Conservation (phyloP, 2,329 filamentous ascomycete genomes). For the Thyridium curvatum region DNA sequence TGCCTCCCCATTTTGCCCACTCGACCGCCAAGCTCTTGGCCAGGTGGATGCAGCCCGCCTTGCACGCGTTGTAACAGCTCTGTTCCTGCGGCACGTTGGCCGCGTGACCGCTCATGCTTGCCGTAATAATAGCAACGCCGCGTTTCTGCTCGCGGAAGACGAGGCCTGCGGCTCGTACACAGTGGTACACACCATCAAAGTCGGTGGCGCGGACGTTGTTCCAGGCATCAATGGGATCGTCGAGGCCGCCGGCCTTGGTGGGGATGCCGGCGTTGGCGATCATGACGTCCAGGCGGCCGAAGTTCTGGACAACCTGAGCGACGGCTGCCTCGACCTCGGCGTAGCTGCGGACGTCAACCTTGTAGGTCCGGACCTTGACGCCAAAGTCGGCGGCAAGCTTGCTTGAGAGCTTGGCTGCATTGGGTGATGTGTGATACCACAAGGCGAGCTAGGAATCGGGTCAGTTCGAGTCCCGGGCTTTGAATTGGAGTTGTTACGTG, state of each 20-base stretch:
- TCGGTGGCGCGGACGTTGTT: constrained; percentile 20
- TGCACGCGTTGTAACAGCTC: constrained; percentile 21
- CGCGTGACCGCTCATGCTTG: constrained; percentile 25
- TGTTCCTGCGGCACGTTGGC: constrained; percentile 18
- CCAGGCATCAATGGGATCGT: constrained; percentile 21
- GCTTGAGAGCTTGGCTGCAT: constrained; percentile 8
- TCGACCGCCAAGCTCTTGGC: constrained; percentile 23
- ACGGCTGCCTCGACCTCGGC: constrained; percentile 20
- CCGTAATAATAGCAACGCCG: constrained; percentile 27
- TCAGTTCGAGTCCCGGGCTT: background rate
- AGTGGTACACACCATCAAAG: constrained; percentile 26
- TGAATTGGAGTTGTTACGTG: constrained; percentile 5
- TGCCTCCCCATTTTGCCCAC: constrained; percentile 19
- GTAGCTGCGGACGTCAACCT: constrained; percentile 10
- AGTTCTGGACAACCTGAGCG: constrained; percentile 19
- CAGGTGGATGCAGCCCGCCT: constrained; percentile 21
- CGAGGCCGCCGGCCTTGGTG: constrained; percentile 21
- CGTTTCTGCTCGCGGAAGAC: constrained; percentile 24
- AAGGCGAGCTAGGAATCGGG: constrained; percentile 16
- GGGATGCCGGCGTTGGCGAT: constrained; percentile 27
- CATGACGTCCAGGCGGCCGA: constrained; percentile 26
- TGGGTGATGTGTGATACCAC: constrained; percentile 12
- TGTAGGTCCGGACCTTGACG: constrained; percentile 10
- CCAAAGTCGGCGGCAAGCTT: constrained; percentile 9
- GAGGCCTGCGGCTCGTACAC: constrained; percentile 21